These are phyloP conservation scores for Nepenthes mirabilis DNA, from an alignment of 148 eudicot species.

Conservation along the genomic window DNA sequence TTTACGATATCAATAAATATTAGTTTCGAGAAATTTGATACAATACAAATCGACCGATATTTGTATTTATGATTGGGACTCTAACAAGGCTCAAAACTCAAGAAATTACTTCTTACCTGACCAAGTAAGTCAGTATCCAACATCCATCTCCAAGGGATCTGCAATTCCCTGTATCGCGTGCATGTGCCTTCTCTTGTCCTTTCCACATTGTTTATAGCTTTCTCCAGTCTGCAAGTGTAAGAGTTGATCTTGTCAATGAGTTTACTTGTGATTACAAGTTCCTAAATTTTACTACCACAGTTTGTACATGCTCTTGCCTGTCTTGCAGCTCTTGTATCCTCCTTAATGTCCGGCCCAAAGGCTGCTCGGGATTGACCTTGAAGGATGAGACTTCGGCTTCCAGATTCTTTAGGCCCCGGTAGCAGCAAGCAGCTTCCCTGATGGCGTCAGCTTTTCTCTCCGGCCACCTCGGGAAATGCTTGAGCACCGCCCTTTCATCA, in stretches of 20 bases:
- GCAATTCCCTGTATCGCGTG: slow-evolving; percentile 46
- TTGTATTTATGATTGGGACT: too few species aligned
- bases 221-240: slow-evolving; percentile 45
- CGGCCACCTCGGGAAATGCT: slow-evolving; percentile 85
- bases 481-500: slow-evolving; percentile 85
- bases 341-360: slow-evolving; percentile 28
- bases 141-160: slow-evolving; percentile 82
- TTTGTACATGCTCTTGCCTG: slow-evolving; percentile 50
- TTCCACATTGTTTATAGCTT: slow-evolving; percentile 35
- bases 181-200: slow-evolving; percentile 55
- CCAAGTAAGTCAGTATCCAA: slow-evolving; percentile 49
- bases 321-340: slow-evolving; percentile 61
- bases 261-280: too few species aligned
- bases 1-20: too few species aligned
- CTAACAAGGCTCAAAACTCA: too few species aligned
- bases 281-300: background rate
- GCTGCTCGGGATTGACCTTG: slow-evolving; percentile 40
- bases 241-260: background rate
- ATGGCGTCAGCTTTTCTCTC: slow-evolving; percentile 76
- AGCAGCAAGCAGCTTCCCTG: slow-evolving; percentile 69
- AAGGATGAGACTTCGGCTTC: slow-evolving; percentile 40
- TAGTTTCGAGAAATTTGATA: too few species aligned
- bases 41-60: too few species aligned
- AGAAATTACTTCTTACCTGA: slow-evolving; percentile 30
- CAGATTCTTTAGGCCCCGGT: slow-evolving; percentile 44